Conservation (phyloP, 345 rosid species). For the Isatis tinctoria region DNA sequence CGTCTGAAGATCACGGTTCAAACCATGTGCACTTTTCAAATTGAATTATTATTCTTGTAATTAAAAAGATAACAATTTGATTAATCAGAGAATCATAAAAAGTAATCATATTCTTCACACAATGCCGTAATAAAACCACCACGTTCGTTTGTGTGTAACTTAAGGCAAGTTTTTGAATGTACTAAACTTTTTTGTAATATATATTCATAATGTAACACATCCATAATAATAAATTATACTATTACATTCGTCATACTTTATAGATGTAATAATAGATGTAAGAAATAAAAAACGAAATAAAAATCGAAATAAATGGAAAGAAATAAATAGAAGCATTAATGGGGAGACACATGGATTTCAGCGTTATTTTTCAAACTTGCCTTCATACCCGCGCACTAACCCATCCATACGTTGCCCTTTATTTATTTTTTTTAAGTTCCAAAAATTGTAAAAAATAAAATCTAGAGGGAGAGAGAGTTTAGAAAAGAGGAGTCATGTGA, state of each 20-base stretch:
- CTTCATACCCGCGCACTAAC: conserved; percentile 66
- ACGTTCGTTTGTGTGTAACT: conserved; percentile 33
- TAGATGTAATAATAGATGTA: neutral
- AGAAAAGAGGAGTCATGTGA: conserved; percentile 6
- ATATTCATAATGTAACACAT: neutral
- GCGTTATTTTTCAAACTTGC: conserved; percentile 51
- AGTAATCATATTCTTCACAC: conserved; percentile 25
- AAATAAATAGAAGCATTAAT: neutral
- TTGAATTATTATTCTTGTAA: neutral
- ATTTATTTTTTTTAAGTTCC: neutral
- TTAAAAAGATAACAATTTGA: neutral
- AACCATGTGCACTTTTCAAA: neutral
- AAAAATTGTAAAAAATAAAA: neutral
- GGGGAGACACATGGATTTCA: conserved; percentile 49
- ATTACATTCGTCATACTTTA: too few relatives aligned
- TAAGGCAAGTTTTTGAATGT: conserved; percentile 26
- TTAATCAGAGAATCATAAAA: conserved; percentile 1
- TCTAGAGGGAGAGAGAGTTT: neutral
- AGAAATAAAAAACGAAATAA: neutral
- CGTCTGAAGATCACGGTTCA: neutral
- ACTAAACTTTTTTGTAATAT: conserved; percentile 2
- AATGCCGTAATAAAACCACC: conserved; percentile 21
- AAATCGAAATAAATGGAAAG: neutral
- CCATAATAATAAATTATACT: too few relatives aligned
- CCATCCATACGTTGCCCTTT: conserved; percentile 49